Percentiles rank a stretch among this genome's conserved stretches.
Evolutionary conservation across 331 rosid species (phyloP).

Genomic region (Quercus tomentella): DNA sequence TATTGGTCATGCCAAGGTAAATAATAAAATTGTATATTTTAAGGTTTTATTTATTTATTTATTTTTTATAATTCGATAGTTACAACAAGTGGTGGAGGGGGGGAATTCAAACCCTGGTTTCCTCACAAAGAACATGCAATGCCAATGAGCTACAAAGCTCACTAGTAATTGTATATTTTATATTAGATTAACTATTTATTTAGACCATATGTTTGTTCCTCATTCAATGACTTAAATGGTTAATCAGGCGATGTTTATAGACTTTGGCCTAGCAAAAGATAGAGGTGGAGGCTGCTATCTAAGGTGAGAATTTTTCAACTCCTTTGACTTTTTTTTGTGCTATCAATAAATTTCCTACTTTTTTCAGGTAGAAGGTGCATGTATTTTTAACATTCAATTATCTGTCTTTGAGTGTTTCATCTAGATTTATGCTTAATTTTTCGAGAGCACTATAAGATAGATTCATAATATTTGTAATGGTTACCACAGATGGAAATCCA

Average conservation of each 20-base stretch:
- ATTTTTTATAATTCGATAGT: too few species aligned
- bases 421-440: neutral
- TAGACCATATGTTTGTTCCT: neutral
- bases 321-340: neutral
- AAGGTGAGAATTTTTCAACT: conserved; percentile 42
- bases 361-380: neutral
- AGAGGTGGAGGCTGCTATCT: conserved; percentile 86
- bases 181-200: neutral
- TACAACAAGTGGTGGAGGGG: too few species aligned
- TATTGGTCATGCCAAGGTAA: conserved; percentile 97
- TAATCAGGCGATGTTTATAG: conserved; percentile 91
- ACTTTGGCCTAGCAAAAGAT: conserved; percentile 92
- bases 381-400: neutral
- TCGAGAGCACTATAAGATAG: neutral
- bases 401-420: neutral
- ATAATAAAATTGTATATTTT: conserved; percentile 1
- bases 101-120: too few species aligned
- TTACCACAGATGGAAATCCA: neutral
- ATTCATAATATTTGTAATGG: neutral
- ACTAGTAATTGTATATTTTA: neutral
- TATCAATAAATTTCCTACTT: neutral
- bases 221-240: neutral
- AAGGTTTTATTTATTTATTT: too few species aligned
- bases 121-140: too few species aligned
- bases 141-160: too few species aligned